A percentile compares a stretch with the other conserved stretches of the same genome.
Conservation (phyloP, 1,284 basidiomycete species). For the Sanguinoderma infundibulare region DNA sequence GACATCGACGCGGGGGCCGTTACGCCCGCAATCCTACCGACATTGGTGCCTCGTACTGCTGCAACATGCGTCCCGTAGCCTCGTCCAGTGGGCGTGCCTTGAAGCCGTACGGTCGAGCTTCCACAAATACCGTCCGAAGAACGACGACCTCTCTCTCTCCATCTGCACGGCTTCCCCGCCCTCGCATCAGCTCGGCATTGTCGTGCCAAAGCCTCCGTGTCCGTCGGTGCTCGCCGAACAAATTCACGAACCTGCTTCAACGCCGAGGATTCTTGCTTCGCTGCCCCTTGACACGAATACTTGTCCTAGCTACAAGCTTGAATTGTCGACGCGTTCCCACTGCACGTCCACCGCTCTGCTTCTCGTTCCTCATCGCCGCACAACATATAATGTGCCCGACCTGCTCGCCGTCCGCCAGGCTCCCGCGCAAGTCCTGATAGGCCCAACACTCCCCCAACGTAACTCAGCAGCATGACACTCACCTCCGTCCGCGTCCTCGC, state of each 20-base stretch:
- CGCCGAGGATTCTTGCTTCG: background rate
- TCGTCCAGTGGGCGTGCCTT: too few species aligned
- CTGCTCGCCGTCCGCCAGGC: background rate
- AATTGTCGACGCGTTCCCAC: background rate
- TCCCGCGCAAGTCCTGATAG: background rate
- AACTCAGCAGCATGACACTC: background rate
- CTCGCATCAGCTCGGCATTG: too few species aligned
- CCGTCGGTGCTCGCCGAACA: background rate
- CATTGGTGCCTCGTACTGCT: too few species aligned
- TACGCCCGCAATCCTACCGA: too few species aligned
- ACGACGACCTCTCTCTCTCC: too few species aligned
- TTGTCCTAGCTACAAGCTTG: background rate
- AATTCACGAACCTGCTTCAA: background rate
- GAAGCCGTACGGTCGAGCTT: too few species aligned
- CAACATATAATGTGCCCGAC: background rate
- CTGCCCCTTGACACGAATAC: background rate
- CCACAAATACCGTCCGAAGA: too few species aligned
- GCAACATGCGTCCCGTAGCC: too few species aligned
- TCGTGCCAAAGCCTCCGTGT: too few species aligned
- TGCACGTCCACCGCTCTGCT: too few species aligned
- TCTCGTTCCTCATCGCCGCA: background rate
- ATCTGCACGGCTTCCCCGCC: too few species aligned
- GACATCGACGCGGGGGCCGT: too few species aligned
- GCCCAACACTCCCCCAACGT: background rate
- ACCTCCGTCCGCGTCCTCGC: slow-evolving; percentile 2